These are phyloP conservation scores for Aspergillus glaucus DNA, from an alignment of 2,329 filamentous ascomycete species.

Conservation along the genomic window DNA sequence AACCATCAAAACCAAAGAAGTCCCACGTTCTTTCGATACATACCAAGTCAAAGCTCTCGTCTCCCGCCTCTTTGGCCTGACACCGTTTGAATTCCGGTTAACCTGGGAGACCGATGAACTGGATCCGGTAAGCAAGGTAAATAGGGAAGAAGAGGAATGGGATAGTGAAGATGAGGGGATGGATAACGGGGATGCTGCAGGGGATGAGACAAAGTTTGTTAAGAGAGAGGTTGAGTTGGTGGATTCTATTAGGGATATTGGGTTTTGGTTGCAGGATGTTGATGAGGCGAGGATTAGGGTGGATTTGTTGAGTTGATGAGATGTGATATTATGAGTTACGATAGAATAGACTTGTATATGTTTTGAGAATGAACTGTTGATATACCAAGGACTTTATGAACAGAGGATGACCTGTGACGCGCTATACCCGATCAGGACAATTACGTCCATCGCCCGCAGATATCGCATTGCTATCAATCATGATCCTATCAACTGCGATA, in stretches of 20 bases:
- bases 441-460: neutral
- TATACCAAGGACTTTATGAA: neutral
- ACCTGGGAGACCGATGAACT: conserved; percentile 89
- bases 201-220: conserved; percentile 50
- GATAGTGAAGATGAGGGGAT: conserved; percentile 41
- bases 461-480: neutral
- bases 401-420: neutral
- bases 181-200: conserved; percentile 9
- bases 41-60: conserved; percentile 77
- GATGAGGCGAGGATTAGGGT: conserved; percentile 65
- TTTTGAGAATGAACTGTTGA: neutral
- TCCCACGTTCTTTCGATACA: conserved; percentile 72
- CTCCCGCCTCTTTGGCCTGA: conserved; percentile 60
- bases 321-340: neutral
- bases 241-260: conserved; percentile 73
- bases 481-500: neutral
- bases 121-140: conserved; percentile 66
- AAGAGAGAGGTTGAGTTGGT: conserved; percentile 73
- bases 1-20: conserved; percentile 41
- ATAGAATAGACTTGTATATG: neutral
- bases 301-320: conserved; percentile 36
- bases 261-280: conserved; percentile 70
- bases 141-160: conserved; percentile 49
- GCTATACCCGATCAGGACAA: neutral
- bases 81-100: conserved; percentile 59